phyloP scores from a whole-genome alignment of 1,284 basidiomycete genomes.

The Trametes sp. region DNA sequence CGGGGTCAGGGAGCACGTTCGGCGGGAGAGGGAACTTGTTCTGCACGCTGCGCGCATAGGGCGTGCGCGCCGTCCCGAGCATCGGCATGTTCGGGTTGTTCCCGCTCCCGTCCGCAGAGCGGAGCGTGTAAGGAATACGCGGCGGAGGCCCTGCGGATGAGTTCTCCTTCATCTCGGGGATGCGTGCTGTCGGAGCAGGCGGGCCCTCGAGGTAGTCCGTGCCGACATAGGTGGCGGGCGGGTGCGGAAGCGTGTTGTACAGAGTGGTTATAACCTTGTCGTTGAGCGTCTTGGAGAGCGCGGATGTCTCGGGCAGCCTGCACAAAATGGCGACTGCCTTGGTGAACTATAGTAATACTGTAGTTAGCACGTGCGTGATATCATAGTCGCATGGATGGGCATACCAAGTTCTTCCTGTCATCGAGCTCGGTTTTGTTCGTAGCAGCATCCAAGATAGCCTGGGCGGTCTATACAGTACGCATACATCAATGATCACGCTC shows the following conservation, averaged over 20 bases:
- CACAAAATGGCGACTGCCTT: slow-evolving; percentile 69
- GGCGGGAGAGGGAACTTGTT: slow-evolving; percentile 52
- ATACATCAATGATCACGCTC: neutral
- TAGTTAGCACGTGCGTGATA: neutral
- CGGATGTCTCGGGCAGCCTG: slow-evolving; percentile 57
- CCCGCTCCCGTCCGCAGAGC: slow-evolving; percentile 74
- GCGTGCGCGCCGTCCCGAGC: slow-evolving; percentile 76
- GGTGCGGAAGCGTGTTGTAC: slow-evolving; percentile 82
- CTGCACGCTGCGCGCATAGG: slow-evolving; percentile 80
- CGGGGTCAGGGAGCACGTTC: slow-evolving; percentile 68
- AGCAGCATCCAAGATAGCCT: slow-evolving; percentile 59
- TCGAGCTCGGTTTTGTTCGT: slow-evolving; percentile 58
- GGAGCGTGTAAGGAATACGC: slow-evolving; percentile 52
- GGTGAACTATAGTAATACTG: slow-evolving; percentile 61
- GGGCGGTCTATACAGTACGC: slow-evolving; percentile 31
- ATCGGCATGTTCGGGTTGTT: slow-evolving; percentile 78
- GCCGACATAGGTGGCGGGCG: slow-evolving; percentile 71
- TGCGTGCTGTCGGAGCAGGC: slow-evolving; percentile 6
- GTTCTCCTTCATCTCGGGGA: slow-evolving; percentile 14
- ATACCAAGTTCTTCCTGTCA: slow-evolving; percentile 64
- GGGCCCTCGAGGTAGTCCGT: slow-evolving; percentile 40
- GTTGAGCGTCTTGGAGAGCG: slow-evolving; percentile 55
- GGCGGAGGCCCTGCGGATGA: slow-evolving; percentile 10
- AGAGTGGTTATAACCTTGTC: slow-evolving; percentile 63
- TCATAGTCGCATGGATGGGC: neutral